A percentile compares a stretch with the other conserved stretches of the same genome.
Conservation (phyloP, 2,329 filamentous ascomycete genomes). For the Cryphonectria parasitica region DNA sequence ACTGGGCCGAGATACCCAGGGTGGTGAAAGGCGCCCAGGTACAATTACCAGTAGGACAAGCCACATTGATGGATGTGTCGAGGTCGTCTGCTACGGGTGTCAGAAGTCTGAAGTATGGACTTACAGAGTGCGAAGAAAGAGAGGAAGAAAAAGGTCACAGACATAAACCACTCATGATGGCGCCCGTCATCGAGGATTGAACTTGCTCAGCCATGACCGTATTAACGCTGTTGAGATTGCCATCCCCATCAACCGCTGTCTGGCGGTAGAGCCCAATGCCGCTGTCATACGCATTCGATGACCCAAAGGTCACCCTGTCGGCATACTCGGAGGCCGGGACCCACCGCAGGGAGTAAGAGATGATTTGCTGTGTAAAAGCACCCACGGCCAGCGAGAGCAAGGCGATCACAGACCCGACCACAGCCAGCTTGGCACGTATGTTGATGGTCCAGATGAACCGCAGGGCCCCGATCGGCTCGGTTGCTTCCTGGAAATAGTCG, state of each 20-base stretch:
- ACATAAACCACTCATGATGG: constrained; percentile 3
- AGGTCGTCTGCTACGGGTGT: not conserved
- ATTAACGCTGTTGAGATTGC: not conserved
- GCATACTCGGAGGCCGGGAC: not conserved
- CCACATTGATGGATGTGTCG: not conserved
- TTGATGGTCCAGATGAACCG: constrained; percentile 1
- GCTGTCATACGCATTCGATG: not conserved
- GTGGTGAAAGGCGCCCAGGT: not conserved
- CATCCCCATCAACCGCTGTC: not conserved
- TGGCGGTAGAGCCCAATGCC: not conserved
- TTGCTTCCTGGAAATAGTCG: not conserved
- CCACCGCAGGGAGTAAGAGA: not conserved
- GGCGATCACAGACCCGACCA: not conserved
- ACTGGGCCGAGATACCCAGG: constrained; percentile 1
- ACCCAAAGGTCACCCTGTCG: not conserved
- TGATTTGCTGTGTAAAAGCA: not conserved
- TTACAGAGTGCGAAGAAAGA: not conserved
- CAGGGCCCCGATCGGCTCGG: not conserved
- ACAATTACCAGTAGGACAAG: not conserved
- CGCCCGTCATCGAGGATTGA: not conserved
- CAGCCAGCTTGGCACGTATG: not conserved
- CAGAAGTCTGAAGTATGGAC: not conserved
- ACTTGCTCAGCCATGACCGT: not conserved
- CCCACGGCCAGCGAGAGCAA: constrained; percentile 7
- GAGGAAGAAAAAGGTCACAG: not conserved